Percentiles rank a stretch among this genome's conserved stretches.
These are phyloP conservation scores for Sicyos edulis DNA, from an alignment of 306 rosid genomes.

Conservation along the genomic window DNA sequence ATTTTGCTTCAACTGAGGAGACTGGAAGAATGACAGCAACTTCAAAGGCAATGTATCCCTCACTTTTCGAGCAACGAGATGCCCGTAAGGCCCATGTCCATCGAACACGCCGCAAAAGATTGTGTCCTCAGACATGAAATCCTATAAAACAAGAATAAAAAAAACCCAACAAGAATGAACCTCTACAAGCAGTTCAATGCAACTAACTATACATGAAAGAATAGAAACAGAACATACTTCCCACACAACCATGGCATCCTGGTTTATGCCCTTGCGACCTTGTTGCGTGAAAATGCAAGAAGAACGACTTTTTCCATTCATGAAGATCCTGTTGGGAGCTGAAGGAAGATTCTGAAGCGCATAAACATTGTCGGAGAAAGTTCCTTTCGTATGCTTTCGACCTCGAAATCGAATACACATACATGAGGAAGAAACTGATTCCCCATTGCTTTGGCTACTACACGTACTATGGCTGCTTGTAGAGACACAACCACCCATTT, in stretches of 20 bases:
- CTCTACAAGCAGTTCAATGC: neutral
- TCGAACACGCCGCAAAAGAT: conserved; percentile 90
- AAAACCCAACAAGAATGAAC: neutral
- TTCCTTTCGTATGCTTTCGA: conserved; percentile 59
- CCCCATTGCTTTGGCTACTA: conserved; percentile 79
- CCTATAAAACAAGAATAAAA: conserved; percentile 35
- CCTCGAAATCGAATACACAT: conserved; percentile 31
- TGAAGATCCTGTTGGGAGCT: conserved; percentile 62
- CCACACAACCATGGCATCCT: conserved; percentile 99
- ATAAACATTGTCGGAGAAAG: conserved; percentile 61
- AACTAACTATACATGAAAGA: conserved; percentile 11
- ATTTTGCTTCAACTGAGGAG: conserved; percentile 49
- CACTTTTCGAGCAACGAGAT: conserved; percentile 86
- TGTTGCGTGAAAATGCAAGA: conserved; percentile 89
- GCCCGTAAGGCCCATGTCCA: conserved; percentile 96
- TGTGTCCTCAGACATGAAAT: conserved; percentile 74
- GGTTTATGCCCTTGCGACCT: conserved; percentile 92
- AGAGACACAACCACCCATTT: conserved; percentile 90
- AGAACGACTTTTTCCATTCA: conserved; percentile 71
- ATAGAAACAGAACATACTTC: conserved; percentile 59
- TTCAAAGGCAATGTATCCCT: conserved; percentile 73
- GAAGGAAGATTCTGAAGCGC: conserved; percentile 58
- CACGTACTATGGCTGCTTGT: conserved; percentile 69
- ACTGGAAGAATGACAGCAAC: conserved; percentile 60
- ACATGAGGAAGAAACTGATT: conserved; percentile 47